Conservation (phyloP, 805 yeast genomes). For the Zygosaccharomyces bisporus region DNA sequence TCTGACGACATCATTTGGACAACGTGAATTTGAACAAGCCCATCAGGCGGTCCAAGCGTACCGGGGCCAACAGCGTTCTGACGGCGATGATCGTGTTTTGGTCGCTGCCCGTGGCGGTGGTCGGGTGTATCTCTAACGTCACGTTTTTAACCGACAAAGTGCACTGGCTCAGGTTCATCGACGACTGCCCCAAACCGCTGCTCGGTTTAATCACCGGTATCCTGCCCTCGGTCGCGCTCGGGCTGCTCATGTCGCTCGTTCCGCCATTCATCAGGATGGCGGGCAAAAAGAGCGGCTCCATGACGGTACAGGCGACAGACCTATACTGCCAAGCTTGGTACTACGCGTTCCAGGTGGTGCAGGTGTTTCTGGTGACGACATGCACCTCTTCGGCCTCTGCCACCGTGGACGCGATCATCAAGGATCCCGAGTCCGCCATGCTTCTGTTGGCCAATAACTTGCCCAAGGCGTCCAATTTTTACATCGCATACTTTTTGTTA, state of each 20-base stretch:
- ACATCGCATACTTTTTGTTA: constrained; percentile 74
- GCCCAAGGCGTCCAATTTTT: constrained; percentile 90
- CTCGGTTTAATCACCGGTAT: constrained; percentile 85
- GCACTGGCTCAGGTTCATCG: constrained; percentile 70
- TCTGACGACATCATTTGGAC: constrained; percentile 82
- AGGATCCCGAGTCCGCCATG: constrained; percentile 70
- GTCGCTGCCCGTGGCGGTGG: constrained; percentile 97
- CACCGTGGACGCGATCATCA: constrained; percentile 63
- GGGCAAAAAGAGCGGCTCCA: constrained; percentile 71
- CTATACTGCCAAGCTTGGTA: constrained; percentile 82
- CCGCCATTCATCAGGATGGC: constrained; percentile 77
- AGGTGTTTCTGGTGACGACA: constrained; percentile 82
- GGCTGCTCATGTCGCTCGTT: constrained; percentile 78
- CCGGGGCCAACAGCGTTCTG: constrained; percentile 59
- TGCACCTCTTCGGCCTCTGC: constrained; percentile 78
- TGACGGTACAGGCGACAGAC: constrained; percentile 71
- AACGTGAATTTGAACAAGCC: constrained; percentile 58
- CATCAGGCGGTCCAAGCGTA: constrained; percentile 53
- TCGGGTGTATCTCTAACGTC: constrained; percentile 88
- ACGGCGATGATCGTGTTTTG: constrained; percentile 76
- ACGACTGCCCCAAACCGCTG: constrained; percentile 63
- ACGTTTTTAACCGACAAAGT: constrained; percentile 66
- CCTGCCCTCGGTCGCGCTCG: constrained; percentile 76
- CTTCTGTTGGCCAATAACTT: constrained; percentile 65
- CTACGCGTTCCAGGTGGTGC: constrained; percentile 86